Base-by-base conservation (phyloP, 306 rosid genomes). In the Ormosia semicastrata region DNA sequence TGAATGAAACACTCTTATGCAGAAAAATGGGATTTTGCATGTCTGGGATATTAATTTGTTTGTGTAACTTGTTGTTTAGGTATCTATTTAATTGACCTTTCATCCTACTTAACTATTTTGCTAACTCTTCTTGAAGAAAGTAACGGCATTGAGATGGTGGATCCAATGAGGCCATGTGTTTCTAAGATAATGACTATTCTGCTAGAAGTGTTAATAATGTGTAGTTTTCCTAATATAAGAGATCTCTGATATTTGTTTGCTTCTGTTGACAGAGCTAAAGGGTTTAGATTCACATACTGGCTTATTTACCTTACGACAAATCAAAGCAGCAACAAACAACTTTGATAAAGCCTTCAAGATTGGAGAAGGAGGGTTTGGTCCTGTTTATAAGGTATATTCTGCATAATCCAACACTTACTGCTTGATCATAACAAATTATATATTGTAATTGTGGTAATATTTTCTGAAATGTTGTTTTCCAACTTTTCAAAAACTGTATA, bases 281-380 rank as follows among this genome's bases (percentile, higher is more conserved):
- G 87, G 81, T 57, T 39, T 87, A 59, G 80, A 73, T 12, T 17
- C 54, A 11, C 80, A 57, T 57, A 66, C 69, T 8, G 64, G 81
- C 30, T 37, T 63, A 18, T 85, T 81, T 69, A 76, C 78, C 50
- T 58, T 85, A 50, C 52, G 81, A 11, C 80, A 77, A 72, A 71
- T 85, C 69, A 85, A 81, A 73, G 69, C 49, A 30, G 83, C 88
- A 66, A 85, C 88, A 66, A 66, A 77, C 47, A 58, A 82, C 81
- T 85, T 82, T 8, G 78, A 85, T 52, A 52, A 60, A 41, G 36
- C 81, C 8, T 75, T 78, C 78, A 89, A 88, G 88, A 89, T 91
- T 78, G 93, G 93, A 11, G 95, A 91, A 83, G 92, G 95, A 53
- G 95, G 90, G 29, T 91, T 91, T 79, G 95, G 95, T 69, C 82